These are phyloP conservation scores for Elongisporangium undulatum DNA, from an alignment of 352 stramenopile species.

Conservation along the genomic window DNA sequence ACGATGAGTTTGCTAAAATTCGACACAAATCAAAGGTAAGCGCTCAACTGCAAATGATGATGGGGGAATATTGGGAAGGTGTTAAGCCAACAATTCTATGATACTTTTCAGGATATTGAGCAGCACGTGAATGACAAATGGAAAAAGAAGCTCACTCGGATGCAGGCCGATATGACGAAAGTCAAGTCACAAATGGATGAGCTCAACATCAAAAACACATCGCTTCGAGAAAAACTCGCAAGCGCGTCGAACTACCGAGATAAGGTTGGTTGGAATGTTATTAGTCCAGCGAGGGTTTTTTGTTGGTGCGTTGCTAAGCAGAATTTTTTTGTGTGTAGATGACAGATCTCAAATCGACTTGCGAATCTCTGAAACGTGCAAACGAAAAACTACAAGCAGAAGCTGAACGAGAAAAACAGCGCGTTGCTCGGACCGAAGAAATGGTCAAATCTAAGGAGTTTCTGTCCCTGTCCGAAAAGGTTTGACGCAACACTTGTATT, in stretches of 20 bases:
- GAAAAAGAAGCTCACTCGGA: conserved; percentile 69
- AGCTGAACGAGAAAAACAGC: conserved; percentile 32
- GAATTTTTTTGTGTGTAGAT: conserved; percentile 25
- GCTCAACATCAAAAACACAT: conserved; percentile 73
- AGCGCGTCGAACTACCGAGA: conserved; percentile 58
- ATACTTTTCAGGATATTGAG: conserved; percentile 37
- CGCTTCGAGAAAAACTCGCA: conserved; percentile 62
- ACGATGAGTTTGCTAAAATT: conserved; percentile 52
- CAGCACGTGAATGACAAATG: conserved; percentile 69
- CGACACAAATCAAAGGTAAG: conserved; percentile 53
- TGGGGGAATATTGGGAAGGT: background rate
- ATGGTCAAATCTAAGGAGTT: conserved; percentile 29
- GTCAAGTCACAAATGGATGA: conserved; percentile 71
- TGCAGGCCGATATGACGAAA: conserved; percentile 60
- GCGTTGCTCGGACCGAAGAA: conserved; percentile 19
- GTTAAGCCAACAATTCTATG: background rate
- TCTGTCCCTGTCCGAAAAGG: conserved; percentile 30
- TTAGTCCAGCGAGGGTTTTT: background rate
- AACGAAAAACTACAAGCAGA: conserved; percentile 44
- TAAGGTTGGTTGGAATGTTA: conserved; percentile 36
- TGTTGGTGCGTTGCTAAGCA: background rate
- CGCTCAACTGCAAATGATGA: background rate
- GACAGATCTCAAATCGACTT: conserved; percentile 45
- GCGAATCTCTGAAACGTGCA: conserved; percentile 42
- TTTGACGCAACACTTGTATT: conserved; percentile 9